phyloP scores from a whole-genome alignment of 164 flowering plant genomes.

The Protea cynaroides region DNA sequence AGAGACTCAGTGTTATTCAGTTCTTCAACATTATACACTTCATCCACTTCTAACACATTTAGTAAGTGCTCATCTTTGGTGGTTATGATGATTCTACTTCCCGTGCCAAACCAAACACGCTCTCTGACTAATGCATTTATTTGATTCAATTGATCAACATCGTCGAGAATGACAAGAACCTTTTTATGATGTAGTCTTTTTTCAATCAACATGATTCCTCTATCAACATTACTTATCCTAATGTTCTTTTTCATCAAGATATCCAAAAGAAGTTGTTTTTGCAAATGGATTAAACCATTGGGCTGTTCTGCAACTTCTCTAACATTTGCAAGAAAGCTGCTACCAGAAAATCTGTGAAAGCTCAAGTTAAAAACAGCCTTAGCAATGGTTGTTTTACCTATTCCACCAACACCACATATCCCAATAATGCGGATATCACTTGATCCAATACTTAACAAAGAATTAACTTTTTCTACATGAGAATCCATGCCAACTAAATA shows the following conservation, averaged over 20 bases:
- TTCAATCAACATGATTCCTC: background rate
- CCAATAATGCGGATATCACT: slow-evolving; percentile 8
- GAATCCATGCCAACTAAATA: slow-evolving; percentile 10
- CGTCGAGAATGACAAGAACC: slow-evolving; percentile 6
- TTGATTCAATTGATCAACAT: slow-evolving; percentile 6
- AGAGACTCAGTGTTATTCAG: background rate
- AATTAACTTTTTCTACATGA: background rate
- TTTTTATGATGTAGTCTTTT: background rate
- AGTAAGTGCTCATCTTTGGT: background rate
- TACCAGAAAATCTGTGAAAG: slow-evolving; percentile 1
- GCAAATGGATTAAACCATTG: slow-evolving; percentile 2
- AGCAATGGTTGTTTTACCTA: slow-evolving; percentile 11
- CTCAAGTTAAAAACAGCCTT: slow-evolving; percentile 6
- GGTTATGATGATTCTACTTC: slow-evolving; percentile 6
- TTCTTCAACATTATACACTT: background rate
- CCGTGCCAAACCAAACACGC: background rate
- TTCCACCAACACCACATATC: slow-evolving; percentile 10
- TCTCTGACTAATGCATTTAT: slow-evolving; percentile 1
- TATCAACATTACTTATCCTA: background rate
- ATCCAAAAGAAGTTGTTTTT: slow-evolving; percentile 9
- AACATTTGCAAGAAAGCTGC: slow-evolving; percentile 11
- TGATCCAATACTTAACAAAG: slow-evolving; percentile 9
- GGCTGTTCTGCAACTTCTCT: slow-evolving; percentile 8
- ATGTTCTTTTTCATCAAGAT: background rate
- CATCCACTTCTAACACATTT: background rate